Base-by-base conservation (phyloP, 768 basidiomycete species). In the Pisolithus microcarpus region DNA sequence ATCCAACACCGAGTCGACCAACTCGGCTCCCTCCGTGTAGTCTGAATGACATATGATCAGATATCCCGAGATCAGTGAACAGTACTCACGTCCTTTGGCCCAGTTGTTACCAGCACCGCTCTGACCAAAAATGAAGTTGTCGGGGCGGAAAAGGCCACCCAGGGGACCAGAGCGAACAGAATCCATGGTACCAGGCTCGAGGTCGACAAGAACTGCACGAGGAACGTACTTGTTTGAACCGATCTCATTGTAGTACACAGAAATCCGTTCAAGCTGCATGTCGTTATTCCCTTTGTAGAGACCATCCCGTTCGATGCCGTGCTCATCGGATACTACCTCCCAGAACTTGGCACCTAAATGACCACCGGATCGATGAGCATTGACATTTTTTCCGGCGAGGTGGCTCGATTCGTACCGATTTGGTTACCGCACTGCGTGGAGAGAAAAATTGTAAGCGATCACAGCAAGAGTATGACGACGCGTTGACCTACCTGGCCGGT, bases 41-140 rank as follows among this genome's bases (percentile, higher is more conserved):
- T 91, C 65, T 66, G 23, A 3, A 7, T 15, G 3, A 19, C 7
- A 2, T 34, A 9, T 50, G 18, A 52, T 8, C 26, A 48, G 44
- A 34, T 34, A 46, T 23, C 19, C 23, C 19, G 18, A 34, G 28
- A 38, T 36, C 18, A 18, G 8, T 9, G 15, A 30, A 19, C 49
- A 40, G 4, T 37, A 87, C 91, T 81, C 65, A 92, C 87, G 88
- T 78, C 95, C 95, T 85, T 98, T 99, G 21, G 96, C 95, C 96
- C 96, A 98, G 77, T 98, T 98, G 83, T 99, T 97, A 66, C 95
- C 94, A 61, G 93, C 95, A 73, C 93, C 93, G 70, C 84, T 92
- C 73, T 98, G 95, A 50, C 93, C 95, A 58, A 94, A 96, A 63
- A 97, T 92, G 65, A 95, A 95, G 80, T 96, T 97, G 75, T 96